A percentile compares a stretch with the other conserved stretches of the same genome.
phyloP scores from a whole-genome alignment of 768 basidiomycete species.

The Pleurotus platypus region DNA sequence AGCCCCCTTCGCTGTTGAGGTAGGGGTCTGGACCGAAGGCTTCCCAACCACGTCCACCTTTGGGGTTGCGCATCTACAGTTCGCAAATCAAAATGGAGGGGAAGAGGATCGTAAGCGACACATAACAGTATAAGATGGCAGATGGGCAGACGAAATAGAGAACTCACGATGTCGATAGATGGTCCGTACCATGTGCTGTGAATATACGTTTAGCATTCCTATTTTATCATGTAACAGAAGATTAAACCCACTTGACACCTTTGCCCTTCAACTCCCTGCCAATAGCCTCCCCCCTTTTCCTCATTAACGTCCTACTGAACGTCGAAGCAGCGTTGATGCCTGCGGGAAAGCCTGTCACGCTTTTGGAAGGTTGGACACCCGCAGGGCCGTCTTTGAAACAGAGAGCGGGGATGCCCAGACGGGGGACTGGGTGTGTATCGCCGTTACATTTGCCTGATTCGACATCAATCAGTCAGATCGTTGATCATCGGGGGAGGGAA shows the following conservation, averaged over 20 bases:
- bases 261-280: constrained; percentile 68
- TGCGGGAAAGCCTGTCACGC: not conserved
- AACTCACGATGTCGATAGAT: not conserved
- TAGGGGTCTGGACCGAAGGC: constrained; percentile 51
- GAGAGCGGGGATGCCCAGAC: not conserved
- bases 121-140: not conserved
- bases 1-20: constrained; percentile 50
- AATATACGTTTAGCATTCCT: not conserved
- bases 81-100: no score
- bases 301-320: constrained; percentile 60
- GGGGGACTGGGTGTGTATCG: not conserved
- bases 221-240: not conserved
- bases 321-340: not conserved
- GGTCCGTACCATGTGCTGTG: not conserved
- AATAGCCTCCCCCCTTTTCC: constrained; percentile 55
- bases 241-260: constrained; percentile 42
- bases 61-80: not conserved
- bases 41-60: not conserved
- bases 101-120: not conserved
- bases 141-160: not conserved
- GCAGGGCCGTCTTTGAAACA: not conserved
- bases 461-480: no score
- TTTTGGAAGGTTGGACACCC: not conserved
- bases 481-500: no score
- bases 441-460: not conserved